A percentile compares a stretch with the other conserved stretches of the same genome.
These are phyloP conservation scores for Gossypium thurberi DNA, from an alignment of 345 rosid species.

Conservation along the genomic window DNA sequence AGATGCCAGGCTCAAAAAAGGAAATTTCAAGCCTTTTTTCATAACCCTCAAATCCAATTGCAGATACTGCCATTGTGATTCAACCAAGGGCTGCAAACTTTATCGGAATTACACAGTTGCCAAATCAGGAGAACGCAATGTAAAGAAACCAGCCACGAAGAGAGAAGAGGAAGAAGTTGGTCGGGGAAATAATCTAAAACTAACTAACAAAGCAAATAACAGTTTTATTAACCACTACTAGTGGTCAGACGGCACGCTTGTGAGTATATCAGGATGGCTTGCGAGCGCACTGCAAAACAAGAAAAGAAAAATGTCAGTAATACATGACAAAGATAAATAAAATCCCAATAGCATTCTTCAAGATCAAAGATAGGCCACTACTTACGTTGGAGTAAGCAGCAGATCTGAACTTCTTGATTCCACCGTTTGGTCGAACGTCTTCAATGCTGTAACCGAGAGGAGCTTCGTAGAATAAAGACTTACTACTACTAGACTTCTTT, in stretches of 20 bases:
- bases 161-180: slow-evolving; percentile 20
- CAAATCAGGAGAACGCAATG: slow-evolving; percentile 1
- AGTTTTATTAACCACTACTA: slow-evolving; percentile 24
- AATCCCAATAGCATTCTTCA: background rate
- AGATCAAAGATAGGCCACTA: background rate
- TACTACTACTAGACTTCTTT: slow-evolving; percentile 56
- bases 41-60: background rate
- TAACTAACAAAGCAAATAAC: slow-evolving; percentile 12
- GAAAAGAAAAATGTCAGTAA: background rate
- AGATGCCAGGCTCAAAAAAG: background rate
- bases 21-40: background rate
- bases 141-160: slow-evolving; percentile 14
- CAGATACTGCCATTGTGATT: slow-evolving; percentile 42
- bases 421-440: slow-evolving; percentile 86
- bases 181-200: slow-evolving; percentile 8
- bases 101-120: background rate
- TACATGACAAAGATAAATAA: background rate
- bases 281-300: slow-evolving; percentile 51
- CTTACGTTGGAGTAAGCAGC: slow-evolving; percentile 93
- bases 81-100: slow-evolving; percentile 1
- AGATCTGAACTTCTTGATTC: slow-evolving; percentile 87
- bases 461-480: slow-evolving; percentile 68
- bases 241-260: slow-evolving; percentile 25
- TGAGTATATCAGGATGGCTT: slow-evolving; percentile 55
- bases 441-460: slow-evolving; percentile 92